A percentile compares a stretch with the other conserved stretches of the same genome.
Evolutionary conservation across 805 yeast genomes (phyloP).

Genomic region (Schwanniomyces vanrijiae): DNA sequence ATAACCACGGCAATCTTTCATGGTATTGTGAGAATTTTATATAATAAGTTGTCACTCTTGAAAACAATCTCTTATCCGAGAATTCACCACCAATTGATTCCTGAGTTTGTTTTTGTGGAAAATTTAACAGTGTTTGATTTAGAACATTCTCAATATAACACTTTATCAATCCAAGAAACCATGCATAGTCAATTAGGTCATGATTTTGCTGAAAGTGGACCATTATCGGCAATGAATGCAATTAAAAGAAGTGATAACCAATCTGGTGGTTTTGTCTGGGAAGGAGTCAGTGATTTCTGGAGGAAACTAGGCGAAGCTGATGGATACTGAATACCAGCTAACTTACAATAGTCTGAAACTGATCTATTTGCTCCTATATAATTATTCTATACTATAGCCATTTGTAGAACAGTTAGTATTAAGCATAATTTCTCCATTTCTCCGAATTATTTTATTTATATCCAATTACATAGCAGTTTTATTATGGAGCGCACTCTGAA

Average conservation of each 20-base stretch:
- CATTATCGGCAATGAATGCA: conserved; percentile 43
- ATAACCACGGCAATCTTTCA: conserved; percentile 83
- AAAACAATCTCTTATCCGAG: conserved; percentile 79
- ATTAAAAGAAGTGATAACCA: conserved; percentile 53
- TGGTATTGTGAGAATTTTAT: conserved; percentile 67
- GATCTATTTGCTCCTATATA: no score
- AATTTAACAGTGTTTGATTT: conserved; percentile 38
- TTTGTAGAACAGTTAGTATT: no score
- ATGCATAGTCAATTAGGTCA: conserved; percentile 42
- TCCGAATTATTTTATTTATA: no score
- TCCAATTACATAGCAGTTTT: no score
- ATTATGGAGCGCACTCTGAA: no score
- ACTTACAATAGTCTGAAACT: no score
- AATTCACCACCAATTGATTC: conserved; percentile 85
- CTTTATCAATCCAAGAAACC: conserved; percentile 39
- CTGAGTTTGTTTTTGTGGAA: conserved; percentile 67
- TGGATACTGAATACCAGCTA: conserved; percentile 49
- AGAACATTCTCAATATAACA: conserved; percentile 36
- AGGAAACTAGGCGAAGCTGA: conserved; percentile 76
- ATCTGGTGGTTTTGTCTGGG: conserved; percentile 39
- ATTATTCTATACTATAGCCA: no score
- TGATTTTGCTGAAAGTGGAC: conserved; percentile 30
- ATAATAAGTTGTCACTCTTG: conserved; percentile 56
- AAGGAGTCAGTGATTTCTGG: conserved; percentile 90
- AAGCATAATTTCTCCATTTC: no score